Evolutionary conservation across 768 basidiomycete genomes (phyloP), one percentile per base, ranked within the genome.

Genomic region (Tubosaeta sp.): DNA sequence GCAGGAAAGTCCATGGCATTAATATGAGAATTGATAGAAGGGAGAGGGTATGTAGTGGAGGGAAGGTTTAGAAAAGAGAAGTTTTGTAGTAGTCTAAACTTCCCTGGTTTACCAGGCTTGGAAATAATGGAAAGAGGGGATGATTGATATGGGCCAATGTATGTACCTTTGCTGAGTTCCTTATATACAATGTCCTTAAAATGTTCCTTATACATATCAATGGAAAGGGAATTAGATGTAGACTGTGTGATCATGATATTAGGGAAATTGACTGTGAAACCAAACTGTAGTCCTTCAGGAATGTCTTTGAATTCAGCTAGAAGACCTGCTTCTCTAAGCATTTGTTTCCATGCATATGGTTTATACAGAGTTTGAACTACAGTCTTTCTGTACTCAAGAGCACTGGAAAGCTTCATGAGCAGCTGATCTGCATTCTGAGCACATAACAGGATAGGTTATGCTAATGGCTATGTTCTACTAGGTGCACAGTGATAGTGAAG

Each of bases 251-350:
- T 45, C 8, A 13, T 5, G 2, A n/a, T n/a, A n/a, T n/a, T n/a
- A n/a, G 52, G 55, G 24, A 59, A 56, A 32, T 56, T 30, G 41
- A 52, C 35, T 14, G 30, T 31, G 30, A 59, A 54, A 18, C 46
- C 40, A 2, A 6, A 3, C 5, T 18, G 10, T 0, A 57, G 11
- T 7, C 56, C 50, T 3, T 52, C 19, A 0, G 2, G 1, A 13
- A 54, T 51, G 2, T 7, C 24, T 0, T 24, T 0, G 36, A 24
- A 0, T 2, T 0, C 1, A 2, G 0, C 14, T 52, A 12, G 0
- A 22, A 8, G 13, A 21, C 19, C 0, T 14, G 35, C 4, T 38
- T 48, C 0, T 29, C 31, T 1, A 43, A 0, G n/a, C 5, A 6
- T n/a, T n/a, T n/a, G 6, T 4, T 36, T 4, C 52, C 58, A 59